Evolutionary conservation across 805 yeast genomes (phyloP).

Genomic region (Candida montana): DNA sequence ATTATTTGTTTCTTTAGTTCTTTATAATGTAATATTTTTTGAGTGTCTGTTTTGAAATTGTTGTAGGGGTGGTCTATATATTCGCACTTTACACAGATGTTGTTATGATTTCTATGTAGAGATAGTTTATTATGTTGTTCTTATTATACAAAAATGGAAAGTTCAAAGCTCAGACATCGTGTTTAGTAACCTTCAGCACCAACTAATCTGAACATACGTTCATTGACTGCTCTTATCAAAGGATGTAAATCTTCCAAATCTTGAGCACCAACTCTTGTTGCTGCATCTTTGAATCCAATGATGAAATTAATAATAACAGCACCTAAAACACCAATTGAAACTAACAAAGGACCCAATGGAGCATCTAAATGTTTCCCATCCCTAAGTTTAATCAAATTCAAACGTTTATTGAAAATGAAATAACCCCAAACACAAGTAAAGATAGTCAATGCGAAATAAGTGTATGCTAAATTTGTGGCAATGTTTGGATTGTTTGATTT

Average conservation of each 20-base stretch:
- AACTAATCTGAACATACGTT: conserved; percentile 28
- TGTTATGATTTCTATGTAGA: no score
- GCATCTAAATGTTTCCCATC: conserved; percentile 87
- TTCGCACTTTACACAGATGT: no score
- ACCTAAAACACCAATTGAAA: conserved; percentile 61
- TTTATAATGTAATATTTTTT: background rate
- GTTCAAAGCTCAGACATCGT: no score
- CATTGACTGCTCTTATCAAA: conserved; percentile 25
- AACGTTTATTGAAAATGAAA: conserved; percentile 62
- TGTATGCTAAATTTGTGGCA: conserved; percentile 69
- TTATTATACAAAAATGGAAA: no score
- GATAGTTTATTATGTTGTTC: no score
- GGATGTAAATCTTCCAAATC: conserved; percentile 16
- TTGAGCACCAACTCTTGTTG: conserved; percentile 13
- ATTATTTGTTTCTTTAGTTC: background rate
- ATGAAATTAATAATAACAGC: conserved; percentile 70
- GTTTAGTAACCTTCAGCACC: conserved; percentile 24
- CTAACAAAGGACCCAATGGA: conserved; percentile 79
- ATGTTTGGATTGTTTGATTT: conserved; percentile 57
- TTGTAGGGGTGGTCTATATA: no score
- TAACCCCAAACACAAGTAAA: conserved; percentile 91
- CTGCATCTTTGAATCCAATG: conserved; percentile 49
- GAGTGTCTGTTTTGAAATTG: no score
- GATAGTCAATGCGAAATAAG: conserved; percentile 74
- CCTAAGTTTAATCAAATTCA: conserved; percentile 69